A percentile compares a stretch with the other conserved stretches of the same genome.
These are phyloP conservation scores for Lentinula aciculospora DNA, from an alignment of 768 basidiomycete species.

Conservation along the genomic window DNA sequence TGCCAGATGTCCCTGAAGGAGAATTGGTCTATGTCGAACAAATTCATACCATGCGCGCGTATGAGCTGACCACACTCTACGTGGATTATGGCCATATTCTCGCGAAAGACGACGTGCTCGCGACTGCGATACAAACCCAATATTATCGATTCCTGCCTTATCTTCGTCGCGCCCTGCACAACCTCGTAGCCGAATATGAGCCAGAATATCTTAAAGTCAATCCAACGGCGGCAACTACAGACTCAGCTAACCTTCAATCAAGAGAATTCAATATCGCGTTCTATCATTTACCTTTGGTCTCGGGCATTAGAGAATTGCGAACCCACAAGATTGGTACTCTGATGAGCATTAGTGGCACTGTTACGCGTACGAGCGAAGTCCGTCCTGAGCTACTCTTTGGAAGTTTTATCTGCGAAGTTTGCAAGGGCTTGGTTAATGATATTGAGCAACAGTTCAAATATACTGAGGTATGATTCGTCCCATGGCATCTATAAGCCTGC, in stretches of 20 bases:
- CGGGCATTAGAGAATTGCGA: slow-evolving; percentile 88
- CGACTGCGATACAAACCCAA: slow-evolving; percentile 88
- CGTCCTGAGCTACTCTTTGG: slow-evolving; percentile 91
- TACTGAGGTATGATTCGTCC: slow-evolving; percentile 65
- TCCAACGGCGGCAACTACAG: slow-evolving; percentile 79
- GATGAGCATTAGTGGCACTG: slow-evolving; percentile 94
- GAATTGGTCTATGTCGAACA: slow-evolving; percentile 86
- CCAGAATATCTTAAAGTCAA: slow-evolving; percentile 96
- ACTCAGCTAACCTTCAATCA: slow-evolving; percentile 83
- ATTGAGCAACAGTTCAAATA: slow-evolving; percentile 99
- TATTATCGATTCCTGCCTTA: slow-evolving; percentile 98
- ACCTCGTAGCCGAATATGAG: slow-evolving; percentile 83
- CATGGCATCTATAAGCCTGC: background rate
- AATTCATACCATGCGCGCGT: slow-evolving; percentile 92
- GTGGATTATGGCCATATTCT: slow-evolving; percentile 92
- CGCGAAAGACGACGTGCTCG: slow-evolving; percentile 87
- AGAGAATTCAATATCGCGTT: slow-evolving; percentile 96
- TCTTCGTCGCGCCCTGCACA: slow-evolving; percentile 84
- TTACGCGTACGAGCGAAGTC: slow-evolving; percentile 96
- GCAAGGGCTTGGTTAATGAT: slow-evolving; percentile 80
- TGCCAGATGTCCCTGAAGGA: slow-evolving; percentile 48
- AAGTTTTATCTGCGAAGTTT: slow-evolving; percentile 89
- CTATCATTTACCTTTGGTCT: slow-evolving; percentile 89
- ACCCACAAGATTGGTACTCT: slow-evolving; percentile 93
- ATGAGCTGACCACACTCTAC: slow-evolving; percentile 92